A percentile compares a stretch with the other conserved stretches of the same genome.
Conservation (phyloP, 139 green algal species). For the Tetradesmus obliquus region DNA sequence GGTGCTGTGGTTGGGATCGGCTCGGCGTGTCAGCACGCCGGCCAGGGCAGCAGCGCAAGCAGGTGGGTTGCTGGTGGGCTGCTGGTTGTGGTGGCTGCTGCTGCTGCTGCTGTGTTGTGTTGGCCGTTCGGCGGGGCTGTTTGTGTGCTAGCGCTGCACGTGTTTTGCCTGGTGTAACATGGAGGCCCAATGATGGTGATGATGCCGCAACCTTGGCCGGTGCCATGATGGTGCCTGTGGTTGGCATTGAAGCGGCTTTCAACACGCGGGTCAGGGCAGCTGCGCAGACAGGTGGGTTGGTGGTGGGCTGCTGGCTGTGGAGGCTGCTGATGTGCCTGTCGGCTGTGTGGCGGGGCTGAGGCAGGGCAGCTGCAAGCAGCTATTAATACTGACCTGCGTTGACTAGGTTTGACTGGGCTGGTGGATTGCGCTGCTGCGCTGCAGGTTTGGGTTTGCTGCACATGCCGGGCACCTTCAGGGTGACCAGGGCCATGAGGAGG, state of each 20-base stretch:
- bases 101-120: background rate
- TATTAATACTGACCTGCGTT: too few relatives aligned
- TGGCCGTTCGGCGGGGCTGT: too few relatives aligned
- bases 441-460: background rate
- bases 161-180: background rate
- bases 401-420: too few relatives aligned
- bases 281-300: background rate
- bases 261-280: constrained; percentile 10
- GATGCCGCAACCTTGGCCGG: background rate
- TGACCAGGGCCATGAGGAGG: background rate
- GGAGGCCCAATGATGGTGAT: constrained; percentile 34
- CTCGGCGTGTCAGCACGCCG: constrained; percentile 9
- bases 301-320: background rate
- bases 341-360: too few relatives aligned
- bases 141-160: too few relatives aligned
- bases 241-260: constrained; percentile 38
- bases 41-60: background rate
- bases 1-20: constrained; percentile 35
- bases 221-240: constrained; percentile 40
- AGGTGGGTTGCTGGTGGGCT: background rate
- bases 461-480: background rate
- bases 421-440: background rate
- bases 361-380: too few relatives aligned
- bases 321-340: too few relatives aligned
- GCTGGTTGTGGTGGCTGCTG: background rate